phyloP scores from a whole-genome alignment of 176 grass and related monocot species.

The Aegilops bicornis region DNA sequence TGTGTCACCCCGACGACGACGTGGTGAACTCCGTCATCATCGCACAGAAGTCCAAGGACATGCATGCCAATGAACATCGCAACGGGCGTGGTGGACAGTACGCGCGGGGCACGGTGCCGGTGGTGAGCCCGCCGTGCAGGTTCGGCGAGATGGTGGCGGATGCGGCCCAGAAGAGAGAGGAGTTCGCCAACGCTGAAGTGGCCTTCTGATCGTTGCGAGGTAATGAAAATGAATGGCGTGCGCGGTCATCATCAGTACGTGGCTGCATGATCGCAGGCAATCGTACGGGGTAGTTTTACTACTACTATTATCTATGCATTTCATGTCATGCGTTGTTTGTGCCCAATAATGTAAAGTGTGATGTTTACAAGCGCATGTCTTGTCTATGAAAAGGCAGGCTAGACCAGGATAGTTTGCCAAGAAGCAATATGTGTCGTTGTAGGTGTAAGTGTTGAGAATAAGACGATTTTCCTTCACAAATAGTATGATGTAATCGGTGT shows the following conservation, averaged over 20 bases:
- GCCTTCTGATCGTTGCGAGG: not conserved
- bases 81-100: not conserved
- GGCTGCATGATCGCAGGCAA: not conserved
- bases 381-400: not conserved
- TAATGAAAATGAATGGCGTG: not conserved
- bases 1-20: conserved; percentile 65
- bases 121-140: conserved; percentile 34
- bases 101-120: not conserved
- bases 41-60: conserved; percentile 34
- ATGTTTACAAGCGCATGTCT: not conserved
- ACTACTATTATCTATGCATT: not conserved
- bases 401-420: not conserved
- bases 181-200: conserved; percentile 10
- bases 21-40: conserved; percentile 73
- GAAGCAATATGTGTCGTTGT: not conserved
- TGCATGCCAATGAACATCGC: not conserved
- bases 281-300: not conserved
- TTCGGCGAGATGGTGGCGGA: conserved; percentile 35
- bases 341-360: not conserved
- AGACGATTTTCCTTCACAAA: not conserved
- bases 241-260: not conserved
- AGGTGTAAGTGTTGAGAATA: not conserved
- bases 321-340: not conserved
- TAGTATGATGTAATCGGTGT: too few species aligned
- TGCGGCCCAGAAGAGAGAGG: conserved; percentile 14